Conservation (phyloP, 148 eudicot genomes). For the Chenopodium berlandieri region DNA sequence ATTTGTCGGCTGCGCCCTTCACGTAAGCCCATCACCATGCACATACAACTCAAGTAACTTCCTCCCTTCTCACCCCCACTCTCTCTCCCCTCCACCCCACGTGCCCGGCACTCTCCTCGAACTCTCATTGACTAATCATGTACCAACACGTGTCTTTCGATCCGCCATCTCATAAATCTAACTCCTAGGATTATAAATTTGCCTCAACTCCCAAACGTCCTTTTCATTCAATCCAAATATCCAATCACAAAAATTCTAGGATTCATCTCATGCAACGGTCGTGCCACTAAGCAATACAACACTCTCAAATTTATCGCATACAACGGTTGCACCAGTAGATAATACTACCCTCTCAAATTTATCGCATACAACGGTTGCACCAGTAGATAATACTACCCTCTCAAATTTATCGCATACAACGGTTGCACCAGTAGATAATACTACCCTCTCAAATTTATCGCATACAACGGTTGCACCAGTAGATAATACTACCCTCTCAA, state of each 20-base stretch:
- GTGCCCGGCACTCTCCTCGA: conserved; percentile 20
- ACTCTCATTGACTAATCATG: neutral
- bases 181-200: neutral
- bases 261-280: too few species aligned
- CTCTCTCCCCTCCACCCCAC: conserved; percentile 21
- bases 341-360: too few species aligned
- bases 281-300: too few species aligned
- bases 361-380: too few species aligned
- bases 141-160: conserved; percentile 31
- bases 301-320: too few species aligned
- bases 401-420: too few species aligned
- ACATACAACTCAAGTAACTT: conserved; percentile 23
- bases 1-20: conserved; percentile 25
- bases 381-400: too few species aligned
- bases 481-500: too few species aligned
- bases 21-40: conserved; percentile 26
- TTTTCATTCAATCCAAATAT: conserved; percentile 15
- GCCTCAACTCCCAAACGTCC: neutral
- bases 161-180: neutral
- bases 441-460: too few species aligned
- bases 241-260: neutral
- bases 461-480: too few species aligned
- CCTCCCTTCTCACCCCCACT: neutral
- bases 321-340: too few species aligned
- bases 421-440: too few species aligned